These are phyloP conservation scores for Trichoderma guizhouense DNA, from an alignment of 2,329 filamentous ascomycete species.

Conservation along the genomic window DNA sequence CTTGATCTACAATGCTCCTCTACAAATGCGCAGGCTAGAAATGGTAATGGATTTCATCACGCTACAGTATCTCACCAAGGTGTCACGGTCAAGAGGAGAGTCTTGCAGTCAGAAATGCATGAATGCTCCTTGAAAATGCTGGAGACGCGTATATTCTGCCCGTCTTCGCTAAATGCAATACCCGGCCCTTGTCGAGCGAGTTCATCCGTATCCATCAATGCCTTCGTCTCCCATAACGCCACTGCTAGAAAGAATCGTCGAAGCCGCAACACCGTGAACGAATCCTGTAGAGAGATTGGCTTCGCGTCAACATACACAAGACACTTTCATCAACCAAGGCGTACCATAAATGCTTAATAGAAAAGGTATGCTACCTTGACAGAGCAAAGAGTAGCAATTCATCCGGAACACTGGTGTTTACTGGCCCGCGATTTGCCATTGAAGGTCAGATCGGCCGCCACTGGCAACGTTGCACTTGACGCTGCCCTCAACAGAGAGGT, in stretches of 20 bases:
- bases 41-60: not conserved
- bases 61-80: not conserved
- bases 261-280: not conserved
- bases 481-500: slow-evolving; percentile 23
- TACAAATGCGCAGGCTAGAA: not conserved
- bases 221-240: not conserved
- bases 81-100: not conserved
- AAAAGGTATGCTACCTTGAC: not conserved
- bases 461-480: slow-evolving; percentile 22
- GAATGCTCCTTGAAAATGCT: not conserved
- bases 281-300: not conserved
- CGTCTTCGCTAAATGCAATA: not conserved
- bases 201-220: not conserved
- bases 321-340: not conserved
- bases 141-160: not conserved
- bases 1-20: not conserved
- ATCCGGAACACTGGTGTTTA: not conserved
- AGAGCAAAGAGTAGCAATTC: not conserved
- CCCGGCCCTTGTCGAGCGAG: not conserved
- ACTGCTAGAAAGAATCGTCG: not conserved
- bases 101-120: not conserved
- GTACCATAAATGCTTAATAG: not conserved
- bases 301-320: not conserved
- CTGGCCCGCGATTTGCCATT: slow-evolving; percentile 24
- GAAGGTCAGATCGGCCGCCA: slow-evolving; percentile 22